Evolutionary conservation across 805 yeast species (phyloP).

Genomic region (Grigorovia humatica): DNA sequence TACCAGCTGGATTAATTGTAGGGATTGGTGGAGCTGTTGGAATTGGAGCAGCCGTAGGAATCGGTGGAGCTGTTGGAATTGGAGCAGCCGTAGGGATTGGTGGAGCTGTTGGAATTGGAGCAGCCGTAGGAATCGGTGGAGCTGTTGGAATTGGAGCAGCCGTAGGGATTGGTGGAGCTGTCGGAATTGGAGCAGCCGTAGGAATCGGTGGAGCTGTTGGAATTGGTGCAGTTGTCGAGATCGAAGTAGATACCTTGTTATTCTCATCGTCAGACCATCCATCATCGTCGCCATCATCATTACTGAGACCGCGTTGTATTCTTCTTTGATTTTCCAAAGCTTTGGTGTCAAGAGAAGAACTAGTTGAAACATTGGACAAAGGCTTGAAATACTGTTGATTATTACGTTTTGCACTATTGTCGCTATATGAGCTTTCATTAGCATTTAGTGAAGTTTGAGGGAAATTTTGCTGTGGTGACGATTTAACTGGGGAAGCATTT

Average conservation of each 20-base stretch:
- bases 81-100: slow-evolving; percentile 5
- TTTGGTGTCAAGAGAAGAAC: slow-evolving; percentile 38
- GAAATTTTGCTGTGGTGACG: background rate
- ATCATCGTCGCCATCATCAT: slow-evolving; percentile 26
- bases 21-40: slow-evolving; percentile 12
- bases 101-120: slow-evolving; percentile 4
- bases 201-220: slow-evolving; percentile 4
- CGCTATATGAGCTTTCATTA: background rate
- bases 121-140: slow-evolving; percentile 5
- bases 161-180: slow-evolving; percentile 25
- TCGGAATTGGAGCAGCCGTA: slow-evolving; percentile 2
- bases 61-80: slow-evolving; percentile 1
- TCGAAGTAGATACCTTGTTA: slow-evolving; percentile 1
- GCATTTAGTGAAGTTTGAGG: background rate
- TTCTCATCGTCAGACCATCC: slow-evolving; percentile 32
- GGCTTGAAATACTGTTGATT: slow-evolving; percentile 47
- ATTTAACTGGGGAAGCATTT: background rate
- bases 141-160: slow-evolving; percentile 35
- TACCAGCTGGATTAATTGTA: slow-evolving; percentile 19
- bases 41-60: slow-evolving; percentile 1
- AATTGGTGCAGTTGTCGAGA: slow-evolving; percentile 1
- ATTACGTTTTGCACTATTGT: slow-evolving; percentile 11
- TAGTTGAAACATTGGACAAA: slow-evolving; percentile 15
- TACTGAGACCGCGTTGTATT: slow-evolving; percentile 46
- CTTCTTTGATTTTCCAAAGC: slow-evolving; percentile 57